Evolutionary conservation across 192 early-diverging fungal species (phyloP), one percentile per base, ranked within the genome.

Genomic region (Linnemannia hyalina): DNA sequence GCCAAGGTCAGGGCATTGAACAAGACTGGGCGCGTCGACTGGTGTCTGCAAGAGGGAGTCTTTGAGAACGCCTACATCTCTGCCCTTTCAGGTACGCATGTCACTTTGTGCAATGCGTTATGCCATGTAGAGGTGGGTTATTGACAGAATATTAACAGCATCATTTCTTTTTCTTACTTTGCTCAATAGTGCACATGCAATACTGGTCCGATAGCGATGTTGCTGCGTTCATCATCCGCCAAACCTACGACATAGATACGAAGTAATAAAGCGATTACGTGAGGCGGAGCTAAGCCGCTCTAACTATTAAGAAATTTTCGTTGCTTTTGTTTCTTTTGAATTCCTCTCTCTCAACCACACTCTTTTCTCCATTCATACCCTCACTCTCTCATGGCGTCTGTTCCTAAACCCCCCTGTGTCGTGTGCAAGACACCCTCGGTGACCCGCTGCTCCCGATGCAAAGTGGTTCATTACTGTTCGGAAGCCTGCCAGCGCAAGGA

Each of bases 121-220:
- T 22, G 26, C 32, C 1, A 41, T 20, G 42, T 13, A 15, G n/a
- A n/a, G 16, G 0, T 32, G 35, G 26, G 63, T 46, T 32, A 26
- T 22, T 76, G 15, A 38, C 23, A 70, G 20, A 16, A 5, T 68
- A 35, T 13, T 74, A 11, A 74, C 49, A 46, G 1, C 68, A 69
- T 15, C 35, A 35, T 35, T 35, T 42, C 44, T 63, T 16, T 35
- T 11, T 46, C 44, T 38, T 38, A 26, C 10, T 23, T 47, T 54
- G 10, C 29, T 36, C 13, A 44, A 46, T 80, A 75, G 86, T 85
- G 23, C 89, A 90, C 60, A 77, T 90, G 76, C 81, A 82, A 47
- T 90, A 90, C 70, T 90, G 89, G 86, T 76, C 84, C 3, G 95
- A 95, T 81, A 81, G 81, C 26, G 94, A 95, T 77, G 89, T 91